phyloP scores from a whole-genome alignment of 306 rosid genomes.

The Trifolium fragiferum region DNA sequence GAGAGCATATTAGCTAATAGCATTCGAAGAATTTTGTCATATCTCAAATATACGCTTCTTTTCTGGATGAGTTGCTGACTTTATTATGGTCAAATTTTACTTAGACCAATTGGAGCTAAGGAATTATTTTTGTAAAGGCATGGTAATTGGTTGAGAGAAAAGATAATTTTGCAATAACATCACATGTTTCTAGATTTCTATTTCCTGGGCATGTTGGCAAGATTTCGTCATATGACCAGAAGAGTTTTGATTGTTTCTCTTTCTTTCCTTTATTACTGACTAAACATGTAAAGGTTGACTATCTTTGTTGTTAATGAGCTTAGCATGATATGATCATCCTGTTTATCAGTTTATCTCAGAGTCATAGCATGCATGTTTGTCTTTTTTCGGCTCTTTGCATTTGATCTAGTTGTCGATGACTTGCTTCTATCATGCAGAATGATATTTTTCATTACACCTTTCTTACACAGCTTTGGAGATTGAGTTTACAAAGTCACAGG shows the following conservation, averaged over 20 bases:
- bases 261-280: slow-evolving; percentile 4
- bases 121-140: slow-evolving; percentile 1
- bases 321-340: slow-evolving; percentile 3
- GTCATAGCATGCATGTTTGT: background rate
- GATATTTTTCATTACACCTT: slow-evolving; percentile 71
- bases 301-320: background rate
- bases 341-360: slow-evolving; percentile 1
- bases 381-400: slow-evolving; percentile 16
- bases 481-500: slow-evolving; percentile 87
- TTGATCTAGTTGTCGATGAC: slow-evolving; percentile 61
- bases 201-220: slow-evolving; percentile 8
- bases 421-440: slow-evolving; percentile 73
- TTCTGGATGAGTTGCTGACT: background rate
- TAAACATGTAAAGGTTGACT: slow-evolving; percentile 8
- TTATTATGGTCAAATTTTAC: background rate
- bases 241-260: background rate
- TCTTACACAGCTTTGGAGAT: slow-evolving; percentile 92
- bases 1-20: background rate
- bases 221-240: background rate
- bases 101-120: background rate
- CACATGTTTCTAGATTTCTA: slow-evolving; percentile 20
- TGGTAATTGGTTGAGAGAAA: background rate
- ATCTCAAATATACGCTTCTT: background rate
- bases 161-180: slow-evolving; percentile 10
- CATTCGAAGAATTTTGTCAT: background rate